A percentile compares a stretch with the other conserved stretches of the same genome.
phyloP scores from a whole-genome alignment of 768 basidiomycete species.

The Russula sp. region DNA sequence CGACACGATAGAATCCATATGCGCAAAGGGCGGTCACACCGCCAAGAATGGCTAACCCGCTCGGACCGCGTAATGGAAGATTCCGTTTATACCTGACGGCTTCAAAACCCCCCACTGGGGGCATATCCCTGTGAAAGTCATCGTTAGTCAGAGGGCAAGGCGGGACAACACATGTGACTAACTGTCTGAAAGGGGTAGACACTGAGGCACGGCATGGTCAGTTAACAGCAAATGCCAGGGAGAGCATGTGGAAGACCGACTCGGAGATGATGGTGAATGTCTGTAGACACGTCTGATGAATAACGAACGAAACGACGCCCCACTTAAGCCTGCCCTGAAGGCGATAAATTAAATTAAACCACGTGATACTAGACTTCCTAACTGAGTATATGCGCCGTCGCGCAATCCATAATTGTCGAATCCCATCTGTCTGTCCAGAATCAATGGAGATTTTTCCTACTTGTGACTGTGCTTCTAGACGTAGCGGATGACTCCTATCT shows the following conservation, averaged over 20 bases:
- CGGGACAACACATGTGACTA: slow-evolving; percentile 28
- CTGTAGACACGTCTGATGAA: not conserved
- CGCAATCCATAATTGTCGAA: not conserved
- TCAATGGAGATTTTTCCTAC: not conserved
- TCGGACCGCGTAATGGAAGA: slow-evolving; percentile 82
- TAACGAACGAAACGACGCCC: not conserved
- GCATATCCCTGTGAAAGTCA: slow-evolving; percentile 72
- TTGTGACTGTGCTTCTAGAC: slow-evolving; percentile 1
- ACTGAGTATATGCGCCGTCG: slow-evolving; percentile 1
- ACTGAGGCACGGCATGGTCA: slow-evolving; percentile 33
- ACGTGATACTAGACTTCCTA: slow-evolving; percentile 15
- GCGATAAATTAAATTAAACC: not conserved
- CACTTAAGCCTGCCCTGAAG: not conserved
- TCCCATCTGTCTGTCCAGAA: not conserved
- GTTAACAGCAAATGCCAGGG: slow-evolving; percentile 11
- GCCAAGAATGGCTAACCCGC: slow-evolving; percentile 78
- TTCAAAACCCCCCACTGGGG: slow-evolving; percentile 90
- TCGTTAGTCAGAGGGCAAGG: slow-evolving; percentile 22
- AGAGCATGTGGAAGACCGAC: slow-evolving; percentile 17
- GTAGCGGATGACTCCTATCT: slow-evolving; percentile 12
- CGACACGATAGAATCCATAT: slow-evolving; percentile 89
- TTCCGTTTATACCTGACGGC: slow-evolving; percentile 93
- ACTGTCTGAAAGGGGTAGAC: slow-evolving; percentile 62
- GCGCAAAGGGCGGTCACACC: slow-evolving; percentile 82
- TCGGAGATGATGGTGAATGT: slow-evolving; percentile 9